Base-by-base conservation (phyloP, 1,139 yeast genomes). In the Magnusiomyces magnusii region DNA sequence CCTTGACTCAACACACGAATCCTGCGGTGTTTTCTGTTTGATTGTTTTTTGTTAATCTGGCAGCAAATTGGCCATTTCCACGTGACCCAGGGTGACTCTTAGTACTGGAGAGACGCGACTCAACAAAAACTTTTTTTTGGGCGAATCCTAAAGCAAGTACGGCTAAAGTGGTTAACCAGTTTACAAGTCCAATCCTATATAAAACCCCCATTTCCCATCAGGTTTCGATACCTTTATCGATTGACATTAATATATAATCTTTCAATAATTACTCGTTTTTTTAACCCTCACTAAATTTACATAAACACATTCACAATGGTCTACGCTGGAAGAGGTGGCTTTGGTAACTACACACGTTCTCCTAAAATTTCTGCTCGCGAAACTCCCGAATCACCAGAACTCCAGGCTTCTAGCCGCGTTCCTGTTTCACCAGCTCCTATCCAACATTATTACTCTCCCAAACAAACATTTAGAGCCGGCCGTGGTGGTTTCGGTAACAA, bases 401-500 rank as follows among this genome's bases (percentile, higher is more conserved):
- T 58, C 24, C 62, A 41, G 25, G 60, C 62, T 23, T 41, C 53
- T 2, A 17, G 34, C n/a, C 47, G 58, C n/a, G 58, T 59, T 49
- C 69, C 69, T 24, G 63, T 63, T 5, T 65, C 74, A 1, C 70
- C 71, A n/a, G 75, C 75, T 1, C 76, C 76, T 9, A 68, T 73
- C 44, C 73, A 71, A 61, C 70, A 68, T 52, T 70, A 71, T 55
- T 62, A 70, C 2, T 70, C 74, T 10, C 76, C 76, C 17, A 59
- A 61, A 27, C 72, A 73, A 60, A 66, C 67, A 23, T 71, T 72
- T 63, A 66, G 69, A 28, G 68, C 74, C 15, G 76, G 76, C 41
- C 68, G 76, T 39, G 76, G 76, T 24, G 76, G 76, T 47, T 71
- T 65, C 50, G 76, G 76, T 21, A 73, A 73, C 67, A 66, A 65